Conservation (phyloP, 305 asterid species). For the Fraxinus sp. region DNA sequence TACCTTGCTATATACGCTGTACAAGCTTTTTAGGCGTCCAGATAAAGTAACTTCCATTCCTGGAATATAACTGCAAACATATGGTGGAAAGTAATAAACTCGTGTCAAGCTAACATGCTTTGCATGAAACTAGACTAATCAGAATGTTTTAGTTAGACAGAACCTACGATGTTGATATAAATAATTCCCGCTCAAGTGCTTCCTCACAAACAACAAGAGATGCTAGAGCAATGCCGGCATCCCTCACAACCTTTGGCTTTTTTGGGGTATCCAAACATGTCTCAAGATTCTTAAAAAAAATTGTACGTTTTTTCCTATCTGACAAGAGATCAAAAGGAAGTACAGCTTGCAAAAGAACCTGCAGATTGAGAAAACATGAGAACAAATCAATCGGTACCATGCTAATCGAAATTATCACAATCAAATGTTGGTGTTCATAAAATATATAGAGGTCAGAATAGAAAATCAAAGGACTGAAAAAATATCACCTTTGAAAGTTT, state of each 20-base stretch:
- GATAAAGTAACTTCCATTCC: constrained; percentile 95
- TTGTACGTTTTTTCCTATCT: constrained; percentile 70
- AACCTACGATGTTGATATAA: constrained; percentile 93
- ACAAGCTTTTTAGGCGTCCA: constrained; percentile 85
- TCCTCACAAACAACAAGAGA: constrained; percentile 91
- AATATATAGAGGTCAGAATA: constrained; percentile 17
- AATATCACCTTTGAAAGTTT: neutral
- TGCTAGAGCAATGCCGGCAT: constrained; percentile 83
- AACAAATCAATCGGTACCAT: neutral
- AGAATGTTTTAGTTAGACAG: constrained; percentile 15
- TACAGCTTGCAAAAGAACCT: constrained; percentile 95
- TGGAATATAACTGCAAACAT: constrained; percentile 77
- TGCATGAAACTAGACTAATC: constrained; percentile 6
- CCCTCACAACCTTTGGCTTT: constrained; percentile 76
- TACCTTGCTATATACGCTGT: constrained; percentile 93
- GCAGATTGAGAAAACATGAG: constrained; percentile 29
- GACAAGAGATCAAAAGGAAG: constrained; percentile 83
- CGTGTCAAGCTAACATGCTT: constrained; percentile 6
- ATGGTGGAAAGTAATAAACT: constrained; percentile 19
- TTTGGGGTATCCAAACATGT: constrained; percentile 44
- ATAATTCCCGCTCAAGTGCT: constrained; percentile 86
- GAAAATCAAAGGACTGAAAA: neutral
- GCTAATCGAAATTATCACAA: constrained; percentile 16
- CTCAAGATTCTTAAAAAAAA: constrained; percentile 53
- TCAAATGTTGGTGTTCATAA: constrained; percentile 1